phyloP scores from a whole-genome alignment of 139 green algal species.

The Haematococcus sp. region DNA sequence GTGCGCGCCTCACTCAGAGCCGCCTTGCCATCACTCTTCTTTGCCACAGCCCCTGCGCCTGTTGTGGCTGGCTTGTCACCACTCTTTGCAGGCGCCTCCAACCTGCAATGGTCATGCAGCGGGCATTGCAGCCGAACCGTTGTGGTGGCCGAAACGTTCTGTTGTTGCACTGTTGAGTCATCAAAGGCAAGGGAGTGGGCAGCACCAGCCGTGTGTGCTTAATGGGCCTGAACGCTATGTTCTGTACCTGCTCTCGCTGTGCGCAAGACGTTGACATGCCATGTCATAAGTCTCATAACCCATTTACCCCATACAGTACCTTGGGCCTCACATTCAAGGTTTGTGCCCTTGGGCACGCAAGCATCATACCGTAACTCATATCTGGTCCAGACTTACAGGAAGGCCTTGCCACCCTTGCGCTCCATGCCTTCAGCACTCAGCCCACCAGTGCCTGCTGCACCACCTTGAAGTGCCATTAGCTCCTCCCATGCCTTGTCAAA shows the following conservation, averaged over 20 bases:
- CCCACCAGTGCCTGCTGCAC: neutral
- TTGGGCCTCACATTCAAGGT: too few relatives aligned
- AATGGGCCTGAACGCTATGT: neutral
- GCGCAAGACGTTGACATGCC: too few relatives aligned
- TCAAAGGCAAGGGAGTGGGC: too few relatives aligned
- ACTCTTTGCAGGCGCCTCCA: neutral
- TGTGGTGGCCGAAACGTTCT: too few relatives aligned
- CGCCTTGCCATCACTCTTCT: neutral
- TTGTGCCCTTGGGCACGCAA: too few relatives aligned
- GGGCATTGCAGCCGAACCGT: too few relatives aligned
- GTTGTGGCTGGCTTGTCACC: neutral
- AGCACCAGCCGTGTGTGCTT: too few relatives aligned
- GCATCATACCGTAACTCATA: too few relatives aligned
- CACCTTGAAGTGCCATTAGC: neutral
- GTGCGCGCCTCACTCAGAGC: neutral
- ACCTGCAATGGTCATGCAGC: too few relatives aligned
- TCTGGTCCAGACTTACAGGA: neutral
- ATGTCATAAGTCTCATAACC: too few relatives aligned
- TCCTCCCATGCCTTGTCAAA: constrained; percentile 45
- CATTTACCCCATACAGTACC: too few relatives aligned
- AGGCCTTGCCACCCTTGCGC: neutral
- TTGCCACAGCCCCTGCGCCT: neutral
- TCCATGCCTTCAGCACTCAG: neutral
- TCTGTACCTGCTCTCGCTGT: neutral
- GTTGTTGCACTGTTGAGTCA: too few relatives aligned